phyloP scores from a whole-genome alignment of 768 basidiomycete genomes.

The Mrakia gelida region DNA sequence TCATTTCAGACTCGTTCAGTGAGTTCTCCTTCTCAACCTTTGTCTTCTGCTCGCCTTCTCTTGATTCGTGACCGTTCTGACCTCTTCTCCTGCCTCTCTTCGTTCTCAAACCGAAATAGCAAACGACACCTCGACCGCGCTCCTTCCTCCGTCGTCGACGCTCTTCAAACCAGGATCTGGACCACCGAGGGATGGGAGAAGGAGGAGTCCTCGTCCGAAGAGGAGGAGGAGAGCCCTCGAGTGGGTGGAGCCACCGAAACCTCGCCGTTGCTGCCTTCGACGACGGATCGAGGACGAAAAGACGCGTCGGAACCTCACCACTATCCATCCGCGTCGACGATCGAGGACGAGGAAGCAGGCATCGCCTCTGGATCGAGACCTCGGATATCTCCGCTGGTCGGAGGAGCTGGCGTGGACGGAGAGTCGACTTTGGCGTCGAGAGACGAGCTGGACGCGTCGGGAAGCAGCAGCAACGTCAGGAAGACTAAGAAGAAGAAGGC shows the following conservation, averaged over 20 bases:
- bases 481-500: constrained; percentile 9
- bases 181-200: constrained; percentile 40
- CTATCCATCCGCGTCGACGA: too few species aligned
- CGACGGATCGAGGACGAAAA: not conserved
- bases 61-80: not conserved
- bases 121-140: constrained; percentile 56
- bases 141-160: constrained; percentile 71
- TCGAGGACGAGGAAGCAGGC: not conserved
- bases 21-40: too few species aligned
- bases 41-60: not conserved
- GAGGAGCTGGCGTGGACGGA: too few species aligned
- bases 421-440: too few species aligned
- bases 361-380: not conserved
- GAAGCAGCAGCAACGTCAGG: not conserved
- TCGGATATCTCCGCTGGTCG: not conserved
- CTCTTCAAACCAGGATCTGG: constrained; percentile 78
- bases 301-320: too few species aligned
- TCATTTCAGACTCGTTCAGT: constrained; percentile 56
- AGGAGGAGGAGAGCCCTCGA: not conserved
- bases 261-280: not conserved
- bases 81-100: constrained; percentile 48
- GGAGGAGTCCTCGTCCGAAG: constrained; percentile 30
- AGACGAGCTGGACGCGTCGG: too few species aligned
- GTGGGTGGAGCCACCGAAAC: not conserved
- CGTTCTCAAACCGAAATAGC: constrained; percentile 70